Conservation (phyloP, 139 green algal species). For the Chara braunii region DNA sequence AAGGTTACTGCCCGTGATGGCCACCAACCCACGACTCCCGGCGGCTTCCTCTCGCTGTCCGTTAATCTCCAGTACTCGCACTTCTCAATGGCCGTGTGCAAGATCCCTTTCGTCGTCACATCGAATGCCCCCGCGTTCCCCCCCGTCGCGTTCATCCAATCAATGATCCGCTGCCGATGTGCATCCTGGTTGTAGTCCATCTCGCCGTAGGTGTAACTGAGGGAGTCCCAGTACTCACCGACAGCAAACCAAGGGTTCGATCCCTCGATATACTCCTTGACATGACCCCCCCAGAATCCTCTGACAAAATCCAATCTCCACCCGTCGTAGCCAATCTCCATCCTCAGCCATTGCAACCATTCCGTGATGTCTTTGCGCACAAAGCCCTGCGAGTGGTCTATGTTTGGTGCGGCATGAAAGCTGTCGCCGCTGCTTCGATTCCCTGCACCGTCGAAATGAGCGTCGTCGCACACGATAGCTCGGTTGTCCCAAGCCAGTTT, state of each 20-base stretch:
- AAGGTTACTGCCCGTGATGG: constrained; percentile 52
- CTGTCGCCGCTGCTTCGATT: constrained; percentile 39
- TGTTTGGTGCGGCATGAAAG: constrained; percentile 52
- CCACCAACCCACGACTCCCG: constrained; percentile 54
- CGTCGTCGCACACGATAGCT: constrained; percentile 48
- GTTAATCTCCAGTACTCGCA: constrained; percentile 94
- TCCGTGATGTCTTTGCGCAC: constrained; percentile 46
- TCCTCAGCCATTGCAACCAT: constrained; percentile 44
- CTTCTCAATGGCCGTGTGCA: constrained; percentile 81
- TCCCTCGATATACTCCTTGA: constrained; percentile 52
- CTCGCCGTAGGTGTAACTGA: constrained; percentile 36
- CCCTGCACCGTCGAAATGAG: constrained; percentile 45
- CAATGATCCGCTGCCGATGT: constrained; percentile 49
- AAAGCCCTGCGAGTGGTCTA: constrained; percentile 55
- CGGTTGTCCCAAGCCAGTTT: constrained; percentile 45
- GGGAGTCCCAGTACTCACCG: constrained; percentile 53
- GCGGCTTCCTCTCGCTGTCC: constrained; percentile 56
- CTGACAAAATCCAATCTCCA: constrained; percentile 52
- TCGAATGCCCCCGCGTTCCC: constrained; percentile 48
- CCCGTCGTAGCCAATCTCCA: constrained; percentile 48
- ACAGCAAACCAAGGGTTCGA: constrained; percentile 44
- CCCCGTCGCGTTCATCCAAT: constrained; percentile 50
- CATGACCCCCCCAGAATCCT: constrained; percentile 43
- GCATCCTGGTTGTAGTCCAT: constrained; percentile 48
- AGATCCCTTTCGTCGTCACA: constrained; percentile 61